Evolutionary conservation across 768 basidiomycete genomes (phyloP), one percentile per base, ranked within the genome.

Genomic region (Tricholoma matsutake): DNA sequence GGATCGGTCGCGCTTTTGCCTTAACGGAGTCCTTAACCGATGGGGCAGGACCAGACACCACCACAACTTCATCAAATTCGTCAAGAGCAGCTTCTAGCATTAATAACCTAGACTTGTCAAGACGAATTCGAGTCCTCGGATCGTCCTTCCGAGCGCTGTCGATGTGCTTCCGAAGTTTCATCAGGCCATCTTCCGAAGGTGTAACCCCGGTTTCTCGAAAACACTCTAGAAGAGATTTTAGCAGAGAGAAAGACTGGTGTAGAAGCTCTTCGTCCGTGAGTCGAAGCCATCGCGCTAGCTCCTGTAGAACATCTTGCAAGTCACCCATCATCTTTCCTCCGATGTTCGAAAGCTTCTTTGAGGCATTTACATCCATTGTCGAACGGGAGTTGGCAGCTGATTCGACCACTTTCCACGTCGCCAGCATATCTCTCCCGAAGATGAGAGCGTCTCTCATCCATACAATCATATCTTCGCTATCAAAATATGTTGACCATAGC

Each of bases 361-460:
- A 71, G 22, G 78, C 78, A 35, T 69, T 68, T 6, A 63, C 57
- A 16, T 63, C 67, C 16, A 65, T 68, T 58, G 61, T 68, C 60
- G 70, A 73, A 58, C 59, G 70, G 10, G 76, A 71, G 52, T 81
- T 73, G 3, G 84, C 81, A 9, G 89, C 88, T 28, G 78, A 79
- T 72, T 96, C 94, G 62, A 99, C 86, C 10, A 88, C 83, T 45
- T 86, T 78, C 74, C 94, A 85, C 64, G 94, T 87, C 2, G 86
- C 88, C 52, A 97, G 75, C 79, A 97, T 82, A 67, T 96, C 91
- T 65, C 90, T 77, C 8, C 89, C 95, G 68, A 97, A 94, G 64
- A 98, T 95, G 56, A 98, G 80, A 2, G 96, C 97, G 70, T 98
- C 97, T 58, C 96, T 86, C 97, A 99, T 98, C 97, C 97, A 99